phyloP scores from a whole-genome alignment of 345 rosid genomes.

The Kandelia obovata region DNA sequence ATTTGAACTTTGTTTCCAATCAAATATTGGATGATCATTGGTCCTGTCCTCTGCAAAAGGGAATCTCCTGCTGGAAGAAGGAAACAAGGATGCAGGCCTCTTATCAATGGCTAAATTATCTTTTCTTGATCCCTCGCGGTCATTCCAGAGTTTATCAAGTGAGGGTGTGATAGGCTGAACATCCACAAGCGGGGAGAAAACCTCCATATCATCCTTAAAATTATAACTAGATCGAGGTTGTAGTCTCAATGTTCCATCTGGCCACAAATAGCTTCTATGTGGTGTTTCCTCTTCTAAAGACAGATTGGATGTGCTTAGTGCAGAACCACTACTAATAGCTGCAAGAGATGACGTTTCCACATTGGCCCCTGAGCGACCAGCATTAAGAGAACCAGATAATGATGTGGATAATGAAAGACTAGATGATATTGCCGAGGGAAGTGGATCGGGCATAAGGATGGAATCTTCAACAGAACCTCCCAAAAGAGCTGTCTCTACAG shows the following conservation, averaged over 20 bases:
- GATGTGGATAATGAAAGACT: slow-evolving; percentile 48
- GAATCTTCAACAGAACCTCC: slow-evolving; percentile 87
- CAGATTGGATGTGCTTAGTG: slow-evolving; percentile 31
- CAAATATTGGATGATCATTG: slow-evolving; percentile 61
- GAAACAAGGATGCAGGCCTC: slow-evolving; percentile 66
- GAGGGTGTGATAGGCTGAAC: slow-evolving; percentile 77
- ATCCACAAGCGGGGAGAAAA: slow-evolving; percentile 84
- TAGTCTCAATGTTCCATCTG: slow-evolving; percentile 69
- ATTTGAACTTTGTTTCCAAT: slow-evolving; percentile 72
- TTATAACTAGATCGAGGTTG: slow-evolving; percentile 60
- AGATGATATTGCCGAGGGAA: slow-evolving; percentile 66
- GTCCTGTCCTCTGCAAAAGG: slow-evolving; percentile 58
- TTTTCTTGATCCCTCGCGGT: slow-evolving; percentile 50
- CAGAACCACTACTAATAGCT: slow-evolving; percentile 35
- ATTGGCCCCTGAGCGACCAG: slow-evolving; percentile 34
- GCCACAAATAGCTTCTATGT: slow-evolving; percentile 53
- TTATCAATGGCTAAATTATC: slow-evolving; percentile 50
- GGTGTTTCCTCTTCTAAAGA: slow-evolving; percentile 70
- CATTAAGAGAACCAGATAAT: slow-evolving; percentile 43
- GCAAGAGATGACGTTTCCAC: slow-evolving; percentile 38
- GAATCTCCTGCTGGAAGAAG: slow-evolving; percentile 66
- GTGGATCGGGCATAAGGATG: slow-evolving; percentile 93
- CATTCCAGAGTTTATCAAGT: slow-evolving; percentile 71
- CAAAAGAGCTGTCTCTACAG: slow-evolving; percentile 81
- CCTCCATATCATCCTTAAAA: slow-evolving; percentile 89